Evolutionary conservation across 2,329 filamentous ascomycete species (phyloP).

Genomic region (Pseudogymnoascus sp.): DNA sequence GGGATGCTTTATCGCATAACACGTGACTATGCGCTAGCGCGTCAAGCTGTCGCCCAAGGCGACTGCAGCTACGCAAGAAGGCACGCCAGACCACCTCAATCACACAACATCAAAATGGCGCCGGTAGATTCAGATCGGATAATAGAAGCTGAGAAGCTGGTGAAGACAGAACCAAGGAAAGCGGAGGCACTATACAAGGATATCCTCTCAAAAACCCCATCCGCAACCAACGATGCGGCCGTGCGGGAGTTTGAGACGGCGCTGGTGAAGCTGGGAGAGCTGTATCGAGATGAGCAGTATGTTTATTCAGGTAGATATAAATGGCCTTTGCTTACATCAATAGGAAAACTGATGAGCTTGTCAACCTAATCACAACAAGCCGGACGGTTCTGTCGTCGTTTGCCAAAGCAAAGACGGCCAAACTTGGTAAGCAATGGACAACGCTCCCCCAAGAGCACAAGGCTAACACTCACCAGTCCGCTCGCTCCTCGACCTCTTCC

Average conservation of each 20-base stretch:
- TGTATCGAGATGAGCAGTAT: constrained; percentile 84
- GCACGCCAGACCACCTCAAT: constrained; percentile 16
- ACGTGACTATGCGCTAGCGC: constrained; percentile 8
- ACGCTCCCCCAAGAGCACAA: neutral
- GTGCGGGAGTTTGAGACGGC: constrained; percentile 88
- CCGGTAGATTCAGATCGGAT: constrained; percentile 59
- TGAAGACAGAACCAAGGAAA: constrained; percentile 72
- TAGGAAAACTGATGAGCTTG: constrained; percentile 76
- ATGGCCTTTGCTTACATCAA: constrained; percentile 25
- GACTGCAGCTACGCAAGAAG: constrained; percentile 13
- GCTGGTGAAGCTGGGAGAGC: constrained; percentile 79
- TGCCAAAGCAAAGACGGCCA: constrained; percentile 97
- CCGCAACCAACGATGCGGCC: constrained; percentile 73
- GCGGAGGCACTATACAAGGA: constrained; percentile 85
- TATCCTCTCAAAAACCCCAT: constrained; percentile 77
- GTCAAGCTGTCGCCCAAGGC: constrained; percentile 10
- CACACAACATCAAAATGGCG: constrained; percentile 39
- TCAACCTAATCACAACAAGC: constrained; percentile 83
- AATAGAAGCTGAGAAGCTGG: constrained; percentile 80
- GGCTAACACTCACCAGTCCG: constrained; percentile 55
- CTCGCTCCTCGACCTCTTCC: constrained; percentile 92
- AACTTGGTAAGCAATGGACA: constrained; percentile 65
- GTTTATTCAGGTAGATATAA: constrained; percentile 27
- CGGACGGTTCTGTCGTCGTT: constrained; percentile 89
- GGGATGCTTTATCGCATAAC: constrained; percentile 2